These are phyloP conservation scores for Fraxinus sp. DNA, from an alignment of 305 asterid species.

Conservation along the genomic window DNA sequence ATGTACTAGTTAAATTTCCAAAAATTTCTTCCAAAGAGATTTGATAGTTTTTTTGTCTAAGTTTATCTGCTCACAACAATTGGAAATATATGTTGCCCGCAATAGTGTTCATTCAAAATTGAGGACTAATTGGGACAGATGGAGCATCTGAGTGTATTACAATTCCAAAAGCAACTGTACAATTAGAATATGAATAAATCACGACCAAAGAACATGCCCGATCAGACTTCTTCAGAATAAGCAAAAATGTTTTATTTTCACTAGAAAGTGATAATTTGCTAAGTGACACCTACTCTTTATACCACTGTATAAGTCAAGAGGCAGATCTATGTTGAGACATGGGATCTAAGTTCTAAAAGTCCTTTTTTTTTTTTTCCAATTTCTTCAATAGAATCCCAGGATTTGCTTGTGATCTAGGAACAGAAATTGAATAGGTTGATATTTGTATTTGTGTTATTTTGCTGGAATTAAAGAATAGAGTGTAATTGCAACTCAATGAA, in stretches of 20 bases:
- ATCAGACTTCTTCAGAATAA: background rate
- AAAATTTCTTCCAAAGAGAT: background rate
- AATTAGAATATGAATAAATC: background rate
- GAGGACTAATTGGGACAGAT: background rate
- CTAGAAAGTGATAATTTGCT: background rate
- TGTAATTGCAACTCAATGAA: background rate
- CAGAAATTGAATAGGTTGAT: background rate
- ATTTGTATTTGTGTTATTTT: background rate
- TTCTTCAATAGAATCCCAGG: background rate
- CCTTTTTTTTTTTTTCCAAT: background rate
- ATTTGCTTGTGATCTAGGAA: background rate
- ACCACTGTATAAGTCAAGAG: background rate
- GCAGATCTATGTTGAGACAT: background rate
- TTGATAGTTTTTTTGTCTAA: background rate
- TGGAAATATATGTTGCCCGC: background rate
- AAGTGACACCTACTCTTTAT: conserved; percentile 7
- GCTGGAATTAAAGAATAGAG: background rate
- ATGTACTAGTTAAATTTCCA: background rate
- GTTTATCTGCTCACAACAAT: background rate
- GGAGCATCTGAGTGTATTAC: background rate
- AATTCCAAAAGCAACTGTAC: background rate
- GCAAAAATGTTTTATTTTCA: background rate
- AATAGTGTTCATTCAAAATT: background rate
- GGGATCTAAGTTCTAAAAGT: conserved; percentile 4
- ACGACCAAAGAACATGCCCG: background rate